phyloP scores from a whole-genome alignment of 2,329 filamentous ascomycete species.

The Trichoderma atroviride region DNA sequence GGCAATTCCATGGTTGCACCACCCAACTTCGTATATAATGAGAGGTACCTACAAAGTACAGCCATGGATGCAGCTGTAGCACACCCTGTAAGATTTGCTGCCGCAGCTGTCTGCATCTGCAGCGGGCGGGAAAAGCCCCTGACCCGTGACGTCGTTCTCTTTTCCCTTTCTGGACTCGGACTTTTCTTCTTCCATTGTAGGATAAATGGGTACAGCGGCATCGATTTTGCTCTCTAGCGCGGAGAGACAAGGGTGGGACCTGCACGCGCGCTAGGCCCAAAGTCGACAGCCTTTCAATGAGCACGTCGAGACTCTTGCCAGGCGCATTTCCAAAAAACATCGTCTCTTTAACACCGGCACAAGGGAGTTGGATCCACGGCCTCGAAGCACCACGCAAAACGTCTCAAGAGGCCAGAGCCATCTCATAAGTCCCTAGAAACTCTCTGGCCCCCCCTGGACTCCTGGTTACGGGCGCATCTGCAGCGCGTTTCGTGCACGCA shows the following conservation, averaged over 20 bases:
- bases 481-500: slow-evolving; percentile 50
- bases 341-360: slow-evolving; percentile 31
- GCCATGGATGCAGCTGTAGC: background rate
- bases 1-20: background rate
- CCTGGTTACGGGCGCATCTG: slow-evolving; percentile 29
- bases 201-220: slow-evolving; percentile 1
- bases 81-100: background rate
- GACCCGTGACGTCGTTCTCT: slow-evolving; percentile 25
- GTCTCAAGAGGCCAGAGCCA: background rate
- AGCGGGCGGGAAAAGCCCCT: slow-evolving; percentile 16
- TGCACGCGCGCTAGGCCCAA: slow-evolving; percentile 40
- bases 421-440: background rate
- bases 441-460: background rate
- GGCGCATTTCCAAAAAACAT: slow-evolving; percentile 40
- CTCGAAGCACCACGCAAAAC: slow-evolving; percentile 12
- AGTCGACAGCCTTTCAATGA: slow-evolving; percentile 38
- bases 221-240: slow-evolving; percentile 19
- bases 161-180: slow-evolving; percentile 5
- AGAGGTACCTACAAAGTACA: background rate
- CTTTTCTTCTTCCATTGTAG: slow-evolving; percentile 22
- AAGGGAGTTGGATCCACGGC: slow-evolving; percentile 18
- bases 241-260: slow-evolving; percentile 29
- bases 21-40: background rate
- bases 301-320: slow-evolving; percentile 42
- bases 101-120: slow-evolving; percentile 8